Base-by-base conservation (phyloP, 106 monocot species). In the Acorus gramineus region DNA sequence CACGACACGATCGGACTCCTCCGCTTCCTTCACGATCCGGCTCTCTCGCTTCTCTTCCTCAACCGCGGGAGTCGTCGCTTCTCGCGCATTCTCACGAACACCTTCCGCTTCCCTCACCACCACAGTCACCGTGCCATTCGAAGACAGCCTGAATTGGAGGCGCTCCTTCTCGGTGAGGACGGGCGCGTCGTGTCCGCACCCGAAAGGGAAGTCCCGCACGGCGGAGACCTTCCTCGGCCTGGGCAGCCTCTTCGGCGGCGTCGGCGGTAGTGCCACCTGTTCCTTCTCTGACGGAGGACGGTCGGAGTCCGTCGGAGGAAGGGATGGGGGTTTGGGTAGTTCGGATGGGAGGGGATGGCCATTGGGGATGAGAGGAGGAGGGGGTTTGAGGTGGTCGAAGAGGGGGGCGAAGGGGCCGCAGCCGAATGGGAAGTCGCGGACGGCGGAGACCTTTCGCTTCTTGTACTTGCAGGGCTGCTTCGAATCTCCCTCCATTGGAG, bases 221-320 rank as follows among this genome's bases (percentile, higher is more conserved):
- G 76, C 81, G 2, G 73, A 79, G 3, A 74, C 49, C 7, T 56
- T 72, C 45, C 81, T 81, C 67, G 73, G 78, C 60, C 72, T 81
- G 2, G 81, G 78, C 53, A 76, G 84, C 46, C 62, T 2, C 62
- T 48, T 4, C 7, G 8, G 42, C 14, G 4, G 44, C 28, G 4
- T 61, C 44, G 46, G 5, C 44, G 44, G 46, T 42, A 44, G 42
- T 42, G 7, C 42, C 7, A 44, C 43, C 44, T 61, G 28, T 42
- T 44, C 61, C 61, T 52, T 52, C 28, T 54, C 13, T 2, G 50
- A 42, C 59, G 5, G 14, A 2, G 59, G 43, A 5, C 8, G 9
- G 4, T 65, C 52, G 2, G 7, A 28, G 28, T 28, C 28, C 28
- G 1, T 28, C 28, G 28, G 28, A 28, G 28, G 28, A 28, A 28